Evolutionary conservation across 73 alveolate species (phyloP).

Genomic region (Paramecium sonneborni): DNA sequence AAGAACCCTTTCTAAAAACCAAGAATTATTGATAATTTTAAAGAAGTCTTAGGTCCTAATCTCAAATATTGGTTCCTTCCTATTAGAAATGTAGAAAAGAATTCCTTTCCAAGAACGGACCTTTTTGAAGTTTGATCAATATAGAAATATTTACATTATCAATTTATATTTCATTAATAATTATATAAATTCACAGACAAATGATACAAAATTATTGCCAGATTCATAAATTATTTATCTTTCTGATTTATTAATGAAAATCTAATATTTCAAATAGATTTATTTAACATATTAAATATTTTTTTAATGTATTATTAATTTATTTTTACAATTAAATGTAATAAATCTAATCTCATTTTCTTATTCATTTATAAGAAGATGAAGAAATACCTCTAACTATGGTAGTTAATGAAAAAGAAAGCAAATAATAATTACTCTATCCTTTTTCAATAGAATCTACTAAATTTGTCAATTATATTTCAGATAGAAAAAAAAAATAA

Average conservation of each 20-base stretch:
- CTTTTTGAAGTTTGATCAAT: constrained; percentile 31
- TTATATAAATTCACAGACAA: too few species aligned
- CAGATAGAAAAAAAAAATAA: neutral
- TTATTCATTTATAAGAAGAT: neutral
- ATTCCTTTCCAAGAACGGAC: constrained; percentile 42
- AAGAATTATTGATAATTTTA: neutral
- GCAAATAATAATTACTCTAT: neutral
- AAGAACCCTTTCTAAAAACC: constrained; percentile 53
- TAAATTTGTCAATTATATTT: neutral
- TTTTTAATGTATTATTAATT: too few species aligned
- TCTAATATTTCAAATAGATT: too few species aligned
- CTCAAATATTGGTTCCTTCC: constrained; percentile 30
- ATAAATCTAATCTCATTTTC: neutral
- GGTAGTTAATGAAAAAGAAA: neutral
- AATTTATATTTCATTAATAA: neutral
- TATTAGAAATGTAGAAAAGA: neutral
- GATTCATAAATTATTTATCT: too few species aligned
- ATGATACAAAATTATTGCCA: too few species aligned
- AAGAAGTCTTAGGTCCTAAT: constrained; percentile 10
- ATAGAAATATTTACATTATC: too few species aligned
- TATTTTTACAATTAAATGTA: too few species aligned
- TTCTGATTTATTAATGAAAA: too few species aligned
- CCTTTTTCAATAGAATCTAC: neutral
- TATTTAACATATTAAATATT: too few species aligned
- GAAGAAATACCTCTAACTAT: neutral